These are phyloP conservation scores for Magnusiomyces tetraspermus DNA, from an alignment of 1,139 yeast genomes.

Conservation along the genomic window DNA sequence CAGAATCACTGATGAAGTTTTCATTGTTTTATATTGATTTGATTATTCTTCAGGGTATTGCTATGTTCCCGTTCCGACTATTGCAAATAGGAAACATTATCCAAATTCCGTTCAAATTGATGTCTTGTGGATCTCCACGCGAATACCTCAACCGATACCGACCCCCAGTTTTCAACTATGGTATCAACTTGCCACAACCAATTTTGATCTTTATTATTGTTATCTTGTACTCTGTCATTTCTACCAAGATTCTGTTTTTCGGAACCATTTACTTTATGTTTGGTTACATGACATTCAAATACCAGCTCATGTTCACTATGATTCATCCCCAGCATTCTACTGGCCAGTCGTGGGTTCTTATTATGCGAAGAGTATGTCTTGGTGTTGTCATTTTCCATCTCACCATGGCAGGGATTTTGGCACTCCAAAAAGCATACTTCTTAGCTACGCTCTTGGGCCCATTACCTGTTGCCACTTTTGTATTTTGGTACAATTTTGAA, in stretches of 20 bases:
- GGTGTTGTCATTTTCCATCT: conserved; percentile 72
- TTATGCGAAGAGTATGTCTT: conserved; percentile 59
- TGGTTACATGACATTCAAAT: conserved; percentile 73
- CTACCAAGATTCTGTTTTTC: conserved; percentile 63
- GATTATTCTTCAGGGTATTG: conserved; percentile 73
- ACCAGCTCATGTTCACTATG: conserved; percentile 67
- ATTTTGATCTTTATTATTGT: conserved; percentile 65
- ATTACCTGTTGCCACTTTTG: conserved; percentile 57
- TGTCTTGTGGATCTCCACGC: conserved; percentile 56
- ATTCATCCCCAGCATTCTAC: conserved; percentile 87
- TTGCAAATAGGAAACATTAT: conserved; percentile 58
- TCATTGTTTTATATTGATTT: conserved; percentile 76
- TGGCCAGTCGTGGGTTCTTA: conserved; percentile 80
- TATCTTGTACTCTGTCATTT: conserved; percentile 65
- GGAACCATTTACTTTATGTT: conserved; percentile 64
- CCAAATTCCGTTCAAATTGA: conserved; percentile 49
- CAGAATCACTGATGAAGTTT: conserved; percentile 57
- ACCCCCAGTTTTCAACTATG: conserved; percentile 75
- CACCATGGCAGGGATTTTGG: conserved; percentile 86
- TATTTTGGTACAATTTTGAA: conserved; percentile 72
- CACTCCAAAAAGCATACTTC: conserved; percentile 65
- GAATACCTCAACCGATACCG: conserved; percentile 59
- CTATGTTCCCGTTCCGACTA: conserved; percentile 71
- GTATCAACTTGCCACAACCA: conserved; percentile 74
- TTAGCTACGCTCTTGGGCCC: conserved; percentile 67